These are phyloP conservation scores for Canavalia ensiformis DNA, from an alignment of 306 rosid species.

Conservation along the genomic window DNA sequence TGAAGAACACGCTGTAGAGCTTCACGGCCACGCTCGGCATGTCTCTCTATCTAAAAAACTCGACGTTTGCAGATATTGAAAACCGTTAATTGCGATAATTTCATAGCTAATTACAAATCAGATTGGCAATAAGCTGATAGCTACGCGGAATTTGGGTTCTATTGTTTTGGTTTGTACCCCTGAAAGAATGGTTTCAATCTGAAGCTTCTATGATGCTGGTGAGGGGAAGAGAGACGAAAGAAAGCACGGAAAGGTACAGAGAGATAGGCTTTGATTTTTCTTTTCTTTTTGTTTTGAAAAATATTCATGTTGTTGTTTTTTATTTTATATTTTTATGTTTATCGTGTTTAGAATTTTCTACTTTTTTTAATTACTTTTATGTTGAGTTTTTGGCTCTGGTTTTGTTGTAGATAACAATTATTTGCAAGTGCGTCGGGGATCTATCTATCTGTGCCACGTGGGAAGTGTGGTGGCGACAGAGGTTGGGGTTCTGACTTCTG, in stretches of 20 bases:
- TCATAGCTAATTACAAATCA: constrained; percentile 30
- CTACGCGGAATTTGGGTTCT: constrained; percentile 35
- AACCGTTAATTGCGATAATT: constrained; percentile 31
- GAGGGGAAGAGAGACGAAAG: constrained; percentile 24
- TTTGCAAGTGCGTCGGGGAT: constrained; percentile 27
- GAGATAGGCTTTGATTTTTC: background rate
- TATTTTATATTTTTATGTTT: background rate
- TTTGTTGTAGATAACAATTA: background rate
- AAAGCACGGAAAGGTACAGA: background rate
- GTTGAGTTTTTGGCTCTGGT: too few relatives aligned
- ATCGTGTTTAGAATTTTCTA: background rate
- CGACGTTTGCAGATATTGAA: constrained; percentile 40
- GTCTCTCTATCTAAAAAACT: constrained; percentile 2
- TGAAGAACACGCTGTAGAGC: constrained; percentile 98
- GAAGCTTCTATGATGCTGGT: constrained; percentile 52
- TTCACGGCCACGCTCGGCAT: constrained; percentile 97
- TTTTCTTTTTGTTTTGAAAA: background rate
- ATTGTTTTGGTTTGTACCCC: background rate
- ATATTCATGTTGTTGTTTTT: background rate
- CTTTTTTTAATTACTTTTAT: background rate
- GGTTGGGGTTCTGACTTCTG: background rate
- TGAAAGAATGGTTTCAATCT: constrained; percentile 43
- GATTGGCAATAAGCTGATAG: constrained; percentile 24
- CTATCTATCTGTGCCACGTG: constrained; percentile 35
- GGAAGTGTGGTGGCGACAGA: background rate